phyloP scores from a whole-genome alignment of 495 filamentous ascomycete genomes.

The Aspergillus haitiensis region DNA sequence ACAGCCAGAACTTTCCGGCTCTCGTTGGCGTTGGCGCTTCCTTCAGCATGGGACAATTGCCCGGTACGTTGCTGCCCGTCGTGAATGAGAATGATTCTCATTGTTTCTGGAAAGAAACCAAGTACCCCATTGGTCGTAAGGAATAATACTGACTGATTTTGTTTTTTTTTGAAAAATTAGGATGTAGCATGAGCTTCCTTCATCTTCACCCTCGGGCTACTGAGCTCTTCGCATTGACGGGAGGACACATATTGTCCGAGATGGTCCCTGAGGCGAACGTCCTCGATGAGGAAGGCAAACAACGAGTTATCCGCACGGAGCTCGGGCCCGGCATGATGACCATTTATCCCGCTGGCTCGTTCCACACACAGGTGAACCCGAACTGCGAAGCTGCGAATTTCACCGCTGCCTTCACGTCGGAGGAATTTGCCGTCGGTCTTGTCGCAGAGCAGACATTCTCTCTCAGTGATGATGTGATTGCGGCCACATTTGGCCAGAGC shows the following conservation, averaged over 20 bases:
- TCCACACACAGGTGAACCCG: constrained; percentile 54
- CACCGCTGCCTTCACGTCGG: constrained; percentile 28
- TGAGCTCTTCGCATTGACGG: constrained; percentile 44
- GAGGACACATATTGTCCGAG: constrained; percentile 40
- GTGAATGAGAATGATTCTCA: too few species aligned
- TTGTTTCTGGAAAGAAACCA: too few species aligned
- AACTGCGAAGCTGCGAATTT: constrained; percentile 37
- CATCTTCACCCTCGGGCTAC: constrained; percentile 44
- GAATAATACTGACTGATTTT: too few species aligned
- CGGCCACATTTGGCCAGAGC: constrained; percentile 25
- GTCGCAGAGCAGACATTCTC: constrained; percentile 24
- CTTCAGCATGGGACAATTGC: constrained; percentile 29
- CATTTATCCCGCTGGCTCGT: constrained; percentile 46
- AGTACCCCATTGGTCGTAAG: too few species aligned
- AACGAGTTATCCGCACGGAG: constrained; percentile 28
- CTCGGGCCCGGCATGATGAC: constrained; percentile 47
- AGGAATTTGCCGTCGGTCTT: constrained; percentile 28
- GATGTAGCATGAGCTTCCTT: constrained; percentile 50
- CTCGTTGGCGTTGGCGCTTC: constrained; percentile 23
- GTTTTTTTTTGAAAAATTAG: constrained; percentile 13
- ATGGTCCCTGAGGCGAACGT: constrained; percentile 45
- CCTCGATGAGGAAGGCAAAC: constrained; percentile 25
- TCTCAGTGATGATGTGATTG: constrained; percentile 27
- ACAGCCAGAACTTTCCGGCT: constrained; percentile 26
- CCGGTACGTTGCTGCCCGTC: constrained; percentile 22